Evolutionary conservation across 169 alveolate species (phyloP), one percentile per base, ranked within the genome.

Genomic region (Cyclospora cayetanensis): DNA sequence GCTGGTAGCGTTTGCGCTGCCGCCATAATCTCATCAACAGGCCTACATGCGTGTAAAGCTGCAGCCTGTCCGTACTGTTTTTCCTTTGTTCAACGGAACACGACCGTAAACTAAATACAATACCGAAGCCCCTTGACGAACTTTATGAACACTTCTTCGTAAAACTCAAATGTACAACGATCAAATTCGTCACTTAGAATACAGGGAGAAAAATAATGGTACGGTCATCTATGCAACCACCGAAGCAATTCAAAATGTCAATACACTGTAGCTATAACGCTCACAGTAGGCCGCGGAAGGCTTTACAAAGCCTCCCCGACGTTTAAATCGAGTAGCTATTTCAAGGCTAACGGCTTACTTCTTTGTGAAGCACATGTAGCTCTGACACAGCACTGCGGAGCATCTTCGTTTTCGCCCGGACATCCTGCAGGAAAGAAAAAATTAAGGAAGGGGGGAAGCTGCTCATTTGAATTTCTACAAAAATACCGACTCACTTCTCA

Each of bases 371-470:
- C 77, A 93, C 93, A 93, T 96, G 96, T 34, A 97, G 93, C 94
- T 97, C 98, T n/a, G 93, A 94, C 25, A 96, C 95, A 96, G 97
- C 95, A 41, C 94, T 96, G 90, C 96, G 96, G 92, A 97, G 94
- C 92, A 96, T 96, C 90, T 95, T 95, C 2, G 98, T 95, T 88
- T 97, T 96, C 77, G 96, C 98, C 91, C 97, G 96, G 72, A 97
- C 93, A 92, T 95, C 97, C 93, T 95, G 95, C 79, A 65, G 87
- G 86, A 27, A 74, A 86, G 84, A 15, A 42, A 29, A 39, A 70
- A 55, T 43, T 42, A 46, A 20, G 50, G 22, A 15, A 4, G 37
- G 12, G 3, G 11, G 5, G 42, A n/a, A n/a, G 15, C 12, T 50
- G 70, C 65, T 22, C 9, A 2, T 18, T 0, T 41, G 22, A 42